Conservation (phyloP, 495 filamentous ascomycete species). For the Penicillium dipodomyicola region DNA sequence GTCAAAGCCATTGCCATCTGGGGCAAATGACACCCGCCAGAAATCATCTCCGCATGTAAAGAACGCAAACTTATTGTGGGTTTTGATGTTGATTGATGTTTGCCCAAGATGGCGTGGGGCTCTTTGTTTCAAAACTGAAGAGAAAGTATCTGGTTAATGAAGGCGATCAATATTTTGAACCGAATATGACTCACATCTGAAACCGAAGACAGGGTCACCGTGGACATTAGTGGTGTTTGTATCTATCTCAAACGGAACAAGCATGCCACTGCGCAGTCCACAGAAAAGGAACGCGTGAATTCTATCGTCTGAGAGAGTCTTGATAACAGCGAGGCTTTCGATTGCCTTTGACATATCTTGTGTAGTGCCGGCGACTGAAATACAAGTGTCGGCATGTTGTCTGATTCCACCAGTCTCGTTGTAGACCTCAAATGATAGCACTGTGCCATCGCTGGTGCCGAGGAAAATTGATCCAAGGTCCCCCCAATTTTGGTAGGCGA, state of each 20-base stretch:
- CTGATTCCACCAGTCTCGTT: conserved; percentile 12
- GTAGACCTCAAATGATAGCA: conserved; percentile 32
- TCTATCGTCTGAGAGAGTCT: conserved; percentile 1
- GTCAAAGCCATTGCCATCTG: conserved; percentile 20
- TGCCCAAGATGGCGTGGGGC: conserved; percentile 32
- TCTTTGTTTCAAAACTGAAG: conserved; percentile 32
- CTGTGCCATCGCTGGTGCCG: conserved; percentile 37
- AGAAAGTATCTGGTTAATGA: background rate
- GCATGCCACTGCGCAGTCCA: conserved; percentile 44
- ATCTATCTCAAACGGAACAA: conserved; percentile 37
- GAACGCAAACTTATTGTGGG: conserved; percentile 28
- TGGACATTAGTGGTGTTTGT: conserved; percentile 5
- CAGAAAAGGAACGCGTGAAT: conserved; percentile 35
- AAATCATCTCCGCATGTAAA: conserved; percentile 43
- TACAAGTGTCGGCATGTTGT: conserved; percentile 18
- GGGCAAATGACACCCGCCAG: conserved; percentile 37
- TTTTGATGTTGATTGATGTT: conserved; percentile 39
- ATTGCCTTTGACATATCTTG: conserved; percentile 40
- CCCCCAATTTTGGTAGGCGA: conserved; percentile 33
- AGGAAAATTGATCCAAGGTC: conserved; percentile 33
- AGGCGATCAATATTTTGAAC: background rate
- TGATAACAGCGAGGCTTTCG: conserved; percentile 37
- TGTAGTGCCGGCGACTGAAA: conserved; percentile 18
- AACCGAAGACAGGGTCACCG: conserved; percentile 6
- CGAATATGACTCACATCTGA: conserved; percentile 27